Conservation (phyloP, 768 basidiomycete species). For the Boletus sp. region DNA sequence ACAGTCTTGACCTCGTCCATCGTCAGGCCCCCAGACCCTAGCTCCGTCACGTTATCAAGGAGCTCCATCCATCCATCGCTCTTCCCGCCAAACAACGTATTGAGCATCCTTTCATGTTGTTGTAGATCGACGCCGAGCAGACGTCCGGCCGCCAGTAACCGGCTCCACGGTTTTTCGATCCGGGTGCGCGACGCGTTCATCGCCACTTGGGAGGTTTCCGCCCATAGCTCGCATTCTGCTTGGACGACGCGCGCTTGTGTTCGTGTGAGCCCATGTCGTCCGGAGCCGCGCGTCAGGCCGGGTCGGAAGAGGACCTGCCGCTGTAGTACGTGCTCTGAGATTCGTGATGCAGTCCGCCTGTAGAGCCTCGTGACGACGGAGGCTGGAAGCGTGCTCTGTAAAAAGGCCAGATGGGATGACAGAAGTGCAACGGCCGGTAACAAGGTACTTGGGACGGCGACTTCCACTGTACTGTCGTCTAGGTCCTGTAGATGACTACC, state of each 20-base stretch:
- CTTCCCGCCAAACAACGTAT: constrained; percentile 15
- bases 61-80: constrained; percentile 51
- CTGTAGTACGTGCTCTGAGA: constrained; percentile 79
- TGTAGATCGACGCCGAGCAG: constrained; percentile 57
- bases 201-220: constrained; percentile 69
- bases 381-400: constrained; percentile 63
- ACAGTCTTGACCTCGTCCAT: constrained; percentile 61
- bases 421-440: constrained; percentile 75
- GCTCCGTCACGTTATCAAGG: constrained; percentile 42
- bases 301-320: constrained; percentile 81
- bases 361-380: constrained; percentile 63
- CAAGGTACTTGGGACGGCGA: constrained; percentile 66
- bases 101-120: constrained; percentile 32
- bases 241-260: constrained; percentile 59
- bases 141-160: constrained; percentile 66
- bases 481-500: constrained; percentile 13
- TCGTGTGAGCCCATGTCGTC: constrained; percentile 21
- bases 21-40: constrained; percentile 61
- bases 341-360: constrained; percentile 63
- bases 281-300: constrained; percentile 46
- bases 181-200: constrained; percentile 47
- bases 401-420: constrained; percentile 72
- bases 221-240: constrained; percentile 80
- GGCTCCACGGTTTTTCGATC: constrained; percentile 75
- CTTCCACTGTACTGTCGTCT: constrained; percentile 25